phyloP scores from a whole-genome alignment of 768 basidiomycete species.

The Mycena leptocephala region DNA sequence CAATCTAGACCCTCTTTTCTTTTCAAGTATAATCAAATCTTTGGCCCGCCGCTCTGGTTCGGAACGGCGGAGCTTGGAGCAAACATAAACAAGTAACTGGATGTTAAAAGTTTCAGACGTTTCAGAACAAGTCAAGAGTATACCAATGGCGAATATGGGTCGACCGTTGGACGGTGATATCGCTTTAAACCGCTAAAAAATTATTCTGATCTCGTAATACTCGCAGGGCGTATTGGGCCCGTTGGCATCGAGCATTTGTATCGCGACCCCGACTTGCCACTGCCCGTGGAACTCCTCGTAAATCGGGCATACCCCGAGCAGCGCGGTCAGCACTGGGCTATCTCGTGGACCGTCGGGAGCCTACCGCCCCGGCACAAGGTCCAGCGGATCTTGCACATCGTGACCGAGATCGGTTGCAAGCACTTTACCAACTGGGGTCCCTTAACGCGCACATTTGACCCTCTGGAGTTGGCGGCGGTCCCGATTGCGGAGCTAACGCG shows the following conservation, averaged over 20 bases:
- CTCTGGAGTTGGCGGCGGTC: conserved; percentile 15
- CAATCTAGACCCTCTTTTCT: too few relatives aligned
- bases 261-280: not conserved
- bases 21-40: too few relatives aligned
- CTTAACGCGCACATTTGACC: conserved; percentile 34
- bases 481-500: conserved; percentile 13
- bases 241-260: not conserved
- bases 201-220: not conserved
- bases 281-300: not conserved
- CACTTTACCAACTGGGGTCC: conserved; percentile 49
- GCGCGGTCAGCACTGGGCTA: conserved; percentile 40
- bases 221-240: not conserved
- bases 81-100: too few relatives aligned
- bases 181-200: too few relatives aligned
- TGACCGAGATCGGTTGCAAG: conserved; percentile 34
- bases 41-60: too few relatives aligned
- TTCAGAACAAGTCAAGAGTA: not conserved
- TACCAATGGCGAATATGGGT: conserved; percentile 8
- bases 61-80: too few relatives aligned
- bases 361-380: conserved; percentile 29
- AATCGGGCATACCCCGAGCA: not conserved
- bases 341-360: conserved; percentile 41
- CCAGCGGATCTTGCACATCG: conserved; percentile 38
- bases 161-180: not conserved
- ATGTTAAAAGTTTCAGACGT: not conserved